These are phyloP conservation scores for Euphorbia celastroides DNA, from an alignment of 441 rosid species.

Conservation along the genomic window DNA sequence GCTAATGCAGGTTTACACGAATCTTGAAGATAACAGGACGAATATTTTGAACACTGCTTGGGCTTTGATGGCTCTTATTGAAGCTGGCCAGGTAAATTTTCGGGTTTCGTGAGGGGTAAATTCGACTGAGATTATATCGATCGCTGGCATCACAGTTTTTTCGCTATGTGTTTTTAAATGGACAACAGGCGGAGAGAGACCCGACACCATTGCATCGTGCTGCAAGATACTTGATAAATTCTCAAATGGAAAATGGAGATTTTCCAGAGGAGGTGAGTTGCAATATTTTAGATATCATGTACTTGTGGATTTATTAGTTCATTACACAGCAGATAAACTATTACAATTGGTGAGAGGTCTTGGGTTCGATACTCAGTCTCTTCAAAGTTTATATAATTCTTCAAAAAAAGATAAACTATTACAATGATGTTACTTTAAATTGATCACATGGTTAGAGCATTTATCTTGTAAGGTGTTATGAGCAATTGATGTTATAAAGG, in stretches of 20 bases:
- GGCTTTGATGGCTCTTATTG: conserved; percentile 80
- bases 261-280: conserved; percentile 48
- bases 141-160: too few species aligned
- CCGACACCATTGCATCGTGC: conserved; percentile 45
- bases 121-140: neutral
- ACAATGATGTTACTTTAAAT: too few species aligned
- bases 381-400: too few species aligned
- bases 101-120: neutral
- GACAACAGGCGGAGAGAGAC: conserved; percentile 60
- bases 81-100: conserved; percentile 56
- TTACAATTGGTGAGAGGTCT: neutral
- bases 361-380: too few species aligned
- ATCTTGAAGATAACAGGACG: conserved; percentile 50
- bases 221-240: conserved; percentile 45
- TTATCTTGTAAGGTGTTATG: neutral
- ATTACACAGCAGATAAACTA: neutral
- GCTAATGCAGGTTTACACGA: conserved; percentile 45
- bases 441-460: too few species aligned
- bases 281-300: too few species aligned
- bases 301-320: neutral
- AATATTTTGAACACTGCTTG: conserved; percentile 76
- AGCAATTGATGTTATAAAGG: neutral
- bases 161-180: neutral
- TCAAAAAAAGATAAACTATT: too few species aligned
- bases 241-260: conserved; percentile 60